A percentile compares a stretch with the other conserved stretches of the same genome.
Conservation (phyloP, 2,329 filamentous ascomycete genomes). For the Byssochlamys sp. region DNA sequence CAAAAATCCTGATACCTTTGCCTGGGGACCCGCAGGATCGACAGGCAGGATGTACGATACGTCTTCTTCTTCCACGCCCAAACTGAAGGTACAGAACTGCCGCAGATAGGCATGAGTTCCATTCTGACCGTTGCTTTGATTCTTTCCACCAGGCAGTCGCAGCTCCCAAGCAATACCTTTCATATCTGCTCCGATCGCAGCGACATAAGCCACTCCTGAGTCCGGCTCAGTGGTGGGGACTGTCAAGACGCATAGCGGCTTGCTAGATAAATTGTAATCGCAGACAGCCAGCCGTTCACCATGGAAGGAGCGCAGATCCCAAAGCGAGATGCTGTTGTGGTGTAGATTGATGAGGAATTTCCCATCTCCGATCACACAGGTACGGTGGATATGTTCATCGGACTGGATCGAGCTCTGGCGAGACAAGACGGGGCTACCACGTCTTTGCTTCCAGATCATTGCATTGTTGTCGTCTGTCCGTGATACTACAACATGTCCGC, state of each 20-base stretch:
- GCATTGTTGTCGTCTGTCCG: slow-evolving; percentile 69
- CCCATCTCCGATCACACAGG: slow-evolving; percentile 66
- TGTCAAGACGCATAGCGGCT: slow-evolving; percentile 68
- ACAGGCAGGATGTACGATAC: slow-evolving; percentile 62
- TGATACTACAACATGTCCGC: slow-evolving; percentile 70
- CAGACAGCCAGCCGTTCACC: slow-evolving; percentile 52
- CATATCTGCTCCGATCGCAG: slow-evolving; percentile 71
- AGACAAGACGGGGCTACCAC: slow-evolving; percentile 47
- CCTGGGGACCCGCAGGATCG: slow-evolving; percentile 69
- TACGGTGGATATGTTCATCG: slow-evolving; percentile 65
- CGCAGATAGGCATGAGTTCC: slow-evolving; percentile 40
- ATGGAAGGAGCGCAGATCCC: slow-evolving; percentile 60
- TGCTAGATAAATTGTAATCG: slow-evolving; percentile 53
- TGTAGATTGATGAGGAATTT: slow-evolving; percentile 73
- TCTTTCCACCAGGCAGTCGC: slow-evolving; percentile 43
- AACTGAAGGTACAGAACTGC: slow-evolving; percentile 62
- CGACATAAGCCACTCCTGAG: slow-evolving; percentile 56
- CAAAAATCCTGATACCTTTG: slow-evolving; percentile 65
- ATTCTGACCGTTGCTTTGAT: slow-evolving; percentile 16
- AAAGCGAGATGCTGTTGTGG: slow-evolving; percentile 60
- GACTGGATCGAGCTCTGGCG: slow-evolving; percentile 61
- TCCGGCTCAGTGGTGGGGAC: slow-evolving; percentile 53
- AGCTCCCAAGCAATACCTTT: slow-evolving; percentile 75
- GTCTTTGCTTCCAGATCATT: slow-evolving; percentile 68
- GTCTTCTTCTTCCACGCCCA: slow-evolving; percentile 46